Evolutionary conservation across 768 basidiomycete genomes (phyloP), one percentile per base, ranked within the genome.

Genomic region (Psilocybe subaeruginosa): DNA sequence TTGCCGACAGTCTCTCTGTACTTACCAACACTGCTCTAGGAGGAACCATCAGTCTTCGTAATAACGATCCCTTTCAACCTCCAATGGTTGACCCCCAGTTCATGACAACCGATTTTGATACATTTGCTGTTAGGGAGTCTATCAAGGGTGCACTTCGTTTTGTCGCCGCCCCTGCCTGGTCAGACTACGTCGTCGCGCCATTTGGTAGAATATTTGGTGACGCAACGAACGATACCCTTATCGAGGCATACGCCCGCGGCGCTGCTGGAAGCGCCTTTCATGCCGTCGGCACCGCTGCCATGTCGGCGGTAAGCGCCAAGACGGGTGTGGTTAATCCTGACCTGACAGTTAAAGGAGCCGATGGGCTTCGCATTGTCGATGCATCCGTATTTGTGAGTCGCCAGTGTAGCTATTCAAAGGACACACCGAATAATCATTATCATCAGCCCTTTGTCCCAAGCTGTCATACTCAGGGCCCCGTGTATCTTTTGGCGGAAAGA

Each of bases 41-140:
- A 56, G 78, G 78, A 19, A 69, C 66, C 9, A 59, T 78, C 14
- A 73, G 66, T 11, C 58, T 85, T 35, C 77, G 72, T 41, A 78
- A 80, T 27, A 74, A 72, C n/a, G 68, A 79, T 65, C 76, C 83
- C 14, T 84, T 85, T 69, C 73, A 72, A 27, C 45, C 71, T 30
- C 85, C 86, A 0, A 55, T 74, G 30, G 84, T 88, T 67, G 76
- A 88, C 64, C 82, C 84, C 3, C 77, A 77, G 49, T 78, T 81
- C 69, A 72, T 82, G 19, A 68, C 57, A 14, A 51, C 54, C 16
- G 35, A 47, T n/a, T 61, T 61, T 29, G 60, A 61, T 27, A 43
- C 43, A 19, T 49, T 60, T 35, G 54, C 54, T 16, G n/a, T 41
- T 4, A 53, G 53, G 14, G 59, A 60, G 29, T 51, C 54, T 12